phyloP scores from a whole-genome alignment of 1,139 yeast species.

The Suhomyces bolitotheri region DNA sequence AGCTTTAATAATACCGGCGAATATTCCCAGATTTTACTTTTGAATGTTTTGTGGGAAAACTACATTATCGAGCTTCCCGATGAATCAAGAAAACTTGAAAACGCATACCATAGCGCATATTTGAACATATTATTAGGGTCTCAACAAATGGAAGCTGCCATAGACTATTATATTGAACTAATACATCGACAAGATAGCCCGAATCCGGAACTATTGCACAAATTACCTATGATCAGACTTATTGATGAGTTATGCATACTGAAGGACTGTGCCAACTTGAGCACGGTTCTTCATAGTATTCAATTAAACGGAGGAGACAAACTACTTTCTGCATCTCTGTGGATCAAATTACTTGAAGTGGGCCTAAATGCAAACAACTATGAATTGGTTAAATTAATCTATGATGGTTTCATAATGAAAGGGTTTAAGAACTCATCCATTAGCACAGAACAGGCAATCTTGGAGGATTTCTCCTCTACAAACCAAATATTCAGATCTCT shows the following conservation, averaged over 20 bases:
- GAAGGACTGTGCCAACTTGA: conserved; percentile 25
- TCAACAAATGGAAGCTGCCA: conserved; percentile 27
- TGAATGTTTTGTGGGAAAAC: conserved; percentile 25
- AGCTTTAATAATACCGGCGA: conserved; percentile 17
- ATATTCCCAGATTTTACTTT: conserved; percentile 19
- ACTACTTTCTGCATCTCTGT: conserved; percentile 16
- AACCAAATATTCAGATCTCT: conserved; percentile 11
- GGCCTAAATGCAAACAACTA: conserved; percentile 30
- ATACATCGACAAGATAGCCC: background rate
- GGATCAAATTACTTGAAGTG: conserved; percentile 26
- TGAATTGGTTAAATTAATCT: conserved; percentile 29
- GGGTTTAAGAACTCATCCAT: conserved; percentile 25
- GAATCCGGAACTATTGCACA: background rate
- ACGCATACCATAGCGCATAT: conserved; percentile 26
- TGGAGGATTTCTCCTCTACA: conserved; percentile 14
- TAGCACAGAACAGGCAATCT: conserved; percentile 27
- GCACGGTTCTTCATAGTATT: conserved; percentile 1
- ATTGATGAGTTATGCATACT: conserved; percentile 10
- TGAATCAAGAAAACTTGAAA: conserved; percentile 8
- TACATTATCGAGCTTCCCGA: conserved; percentile 13
- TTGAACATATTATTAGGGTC: conserved; percentile 27
- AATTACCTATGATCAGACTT: conserved; percentile 8
- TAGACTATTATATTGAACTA: conserved; percentile 19
- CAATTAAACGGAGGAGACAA: background rate
- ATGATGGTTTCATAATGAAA: conserved; percentile 33